Evolutionary conservation across 2,329 filamentous ascomycete genomes (phyloP), one percentile per base, ranked within the genome.

Genomic region (Beauveria brongniartii): DNA sequence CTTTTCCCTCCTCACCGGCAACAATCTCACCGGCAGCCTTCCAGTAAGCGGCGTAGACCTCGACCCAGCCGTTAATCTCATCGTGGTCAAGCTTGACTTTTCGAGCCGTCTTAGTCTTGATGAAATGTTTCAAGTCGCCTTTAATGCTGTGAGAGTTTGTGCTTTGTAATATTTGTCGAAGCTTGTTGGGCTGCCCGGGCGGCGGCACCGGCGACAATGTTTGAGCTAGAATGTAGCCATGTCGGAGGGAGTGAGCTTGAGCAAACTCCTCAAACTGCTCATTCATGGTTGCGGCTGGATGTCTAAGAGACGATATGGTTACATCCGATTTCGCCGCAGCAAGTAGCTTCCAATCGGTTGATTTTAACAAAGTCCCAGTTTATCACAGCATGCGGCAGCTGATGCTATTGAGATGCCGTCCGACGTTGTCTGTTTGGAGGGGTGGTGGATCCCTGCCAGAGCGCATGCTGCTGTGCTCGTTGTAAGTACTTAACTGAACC

Each of bases 41-140:
- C 91, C 92, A 97, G 70, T 92, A 96, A 22, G 84, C 80, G 41
- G 82, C 78, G 70, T 92, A 96, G 34, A 97, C 86, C 44, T 96
- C 92, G 0, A 88, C 80, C 94, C 94, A 99, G n/a, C 87, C 88
- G 62, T 81, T 83, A 26, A 84, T 78, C 75, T 96, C 91, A 46
- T 86, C 82, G 46, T 84, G 80, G n/a, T 80, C 76, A 26, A 91
- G 72, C 57, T 78, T 81, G 34, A 77, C 73, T 34, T 79, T 77
- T 62, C 77, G 80, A 28, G 78, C 75, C 60, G 80, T 81, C 66
- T 80, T 85, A 65, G 87, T 85, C 62, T 79, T 77, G 63, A 93
- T 83, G 61, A 94, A 81, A 69, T 89, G 86, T 61, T 87, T 86
- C 59, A 97, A 79, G 67, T 94, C 89, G 41, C 80, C 79, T 64